Conservation (phyloP, 139 green algal genomes). For the Micromonas commoda region DNA sequence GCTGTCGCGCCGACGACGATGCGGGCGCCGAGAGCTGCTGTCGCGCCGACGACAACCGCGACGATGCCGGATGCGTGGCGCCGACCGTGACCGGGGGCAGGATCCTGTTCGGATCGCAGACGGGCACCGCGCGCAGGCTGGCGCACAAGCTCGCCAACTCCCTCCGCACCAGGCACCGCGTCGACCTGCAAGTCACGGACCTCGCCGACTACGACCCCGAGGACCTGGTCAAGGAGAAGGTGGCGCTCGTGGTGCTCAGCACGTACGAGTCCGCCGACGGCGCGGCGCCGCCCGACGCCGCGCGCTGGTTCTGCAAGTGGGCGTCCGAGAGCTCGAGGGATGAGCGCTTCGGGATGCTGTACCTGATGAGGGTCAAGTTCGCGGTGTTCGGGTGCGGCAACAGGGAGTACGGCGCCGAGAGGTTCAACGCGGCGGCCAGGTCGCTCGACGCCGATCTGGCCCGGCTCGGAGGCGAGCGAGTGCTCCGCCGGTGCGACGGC, state of each 20-base stretch:
- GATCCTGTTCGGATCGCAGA: background rate
- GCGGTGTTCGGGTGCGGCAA: constrained; percentile 34
- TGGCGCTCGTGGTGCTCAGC: constrained; percentile 8
- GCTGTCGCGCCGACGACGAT: too few species aligned
- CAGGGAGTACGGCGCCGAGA: constrained; percentile 21
- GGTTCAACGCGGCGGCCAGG: constrained; percentile 19
- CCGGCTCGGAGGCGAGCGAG: background rate
- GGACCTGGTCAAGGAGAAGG: background rate
- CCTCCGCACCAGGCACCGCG: background rate
- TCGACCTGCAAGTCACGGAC: background rate
- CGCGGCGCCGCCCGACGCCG: background rate
- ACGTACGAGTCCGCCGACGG: constrained; percentile 2
- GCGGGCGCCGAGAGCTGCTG: too few species aligned
- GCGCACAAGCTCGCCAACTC: background rate
- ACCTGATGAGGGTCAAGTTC: constrained; percentile 24
- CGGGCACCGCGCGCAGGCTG: background rate
- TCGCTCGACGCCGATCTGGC: constrained; percentile 16
- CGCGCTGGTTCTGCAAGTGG: constrained; percentile 25
- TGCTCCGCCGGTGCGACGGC: background rate
- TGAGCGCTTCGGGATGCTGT: constrained; percentile 14
- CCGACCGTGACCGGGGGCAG: background rate
- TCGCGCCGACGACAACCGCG: background rate
- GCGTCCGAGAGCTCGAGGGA: constrained; percentile 11
- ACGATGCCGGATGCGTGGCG: background rate
- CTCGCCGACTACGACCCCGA: background rate